Percentiles rank a stretch among this genome's conserved stretches.
These are phyloP conservation scores for Chrysoporthe austroafricana DNA, from an alignment of 2,329 filamentous ascomycete species.

Conservation along the genomic window DNA sequence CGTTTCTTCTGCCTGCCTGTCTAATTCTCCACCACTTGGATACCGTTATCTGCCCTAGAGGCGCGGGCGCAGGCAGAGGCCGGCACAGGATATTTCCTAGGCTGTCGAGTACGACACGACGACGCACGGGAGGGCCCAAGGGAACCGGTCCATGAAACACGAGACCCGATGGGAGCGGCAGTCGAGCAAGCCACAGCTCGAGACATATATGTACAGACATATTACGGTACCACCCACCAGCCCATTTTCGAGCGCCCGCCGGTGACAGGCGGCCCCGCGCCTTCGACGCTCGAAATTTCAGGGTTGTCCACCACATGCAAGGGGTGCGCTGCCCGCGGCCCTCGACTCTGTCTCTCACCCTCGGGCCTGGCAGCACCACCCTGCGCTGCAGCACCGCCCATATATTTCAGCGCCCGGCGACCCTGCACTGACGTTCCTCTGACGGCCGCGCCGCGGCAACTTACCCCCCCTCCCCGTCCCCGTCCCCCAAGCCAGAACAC, in stretches of 20 bases:
- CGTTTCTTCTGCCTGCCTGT: not conserved
- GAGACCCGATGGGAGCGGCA: conserved; percentile 10
- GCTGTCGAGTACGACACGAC: conserved; percentile 7
- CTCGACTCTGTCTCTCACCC: not conserved
- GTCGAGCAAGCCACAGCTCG: conserved; percentile 17
- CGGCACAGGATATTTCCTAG: not conserved
- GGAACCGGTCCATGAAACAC: conserved; percentile 20
- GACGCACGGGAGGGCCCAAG: conserved; percentile 9
- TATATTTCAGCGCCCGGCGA: not conserved
- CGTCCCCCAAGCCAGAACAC: too few relatives aligned
- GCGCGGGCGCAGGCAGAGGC: not conserved
- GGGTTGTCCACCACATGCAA: not conserved
- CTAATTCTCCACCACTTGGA: not conserved
- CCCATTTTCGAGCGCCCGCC: conserved; percentile 8
- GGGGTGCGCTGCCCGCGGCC: not conserved
- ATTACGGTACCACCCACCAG: conserved; percentile 10
- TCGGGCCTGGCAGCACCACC: not conserved
- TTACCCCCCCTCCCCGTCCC: too few relatives aligned
- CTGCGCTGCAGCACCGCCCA: not conserved
- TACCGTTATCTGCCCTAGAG: not conserved
- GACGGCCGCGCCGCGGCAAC: not conserved
- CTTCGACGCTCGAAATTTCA: not conserved
- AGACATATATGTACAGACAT: conserved; percentile 8
- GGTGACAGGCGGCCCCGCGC: not conserved
- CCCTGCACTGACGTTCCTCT: not conserved